Base-by-base conservation (phyloP, 257 asterid species). In the Anisodus acutangulus region DNA sequence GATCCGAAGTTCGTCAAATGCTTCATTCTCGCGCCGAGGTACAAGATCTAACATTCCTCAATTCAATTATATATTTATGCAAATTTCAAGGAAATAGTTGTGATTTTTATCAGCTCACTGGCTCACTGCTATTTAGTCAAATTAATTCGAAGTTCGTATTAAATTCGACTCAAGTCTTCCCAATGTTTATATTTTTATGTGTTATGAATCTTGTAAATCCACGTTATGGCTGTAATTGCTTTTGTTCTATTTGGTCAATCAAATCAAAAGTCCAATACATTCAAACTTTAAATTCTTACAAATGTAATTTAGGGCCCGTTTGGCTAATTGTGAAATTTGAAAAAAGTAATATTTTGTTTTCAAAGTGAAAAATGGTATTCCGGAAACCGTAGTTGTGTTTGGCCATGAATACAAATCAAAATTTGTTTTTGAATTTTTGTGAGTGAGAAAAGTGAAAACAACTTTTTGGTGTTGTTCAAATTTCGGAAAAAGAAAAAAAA, bases 11-110 rank as follows among this genome's bases (percentile, higher is more conserved):
- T 88, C 94, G 93, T 82, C 95, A 93, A 87, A 94, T 93, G 98
- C 98, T 97, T 84, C 98, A 95, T 85, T 87, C 97, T 87, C 97
- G 97, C 57, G 98, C 98, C 74, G 97, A 97, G 99, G 99, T 94
- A 67, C 45, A 41, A 3, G 43, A 58, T 78, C 59, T 69, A n/a
- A 69, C 19, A 69, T 69, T 69, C 16, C 2, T 41, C 4, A 69
- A 69, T 39, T 37, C 16, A 8, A 37, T 68, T 13, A 66, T 31
- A 31, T 31, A 31, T 31, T 31, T 31, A 31, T 49, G 41, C 19
- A 47, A 11, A 74, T 5, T 74, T 49, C 39, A 74, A 26, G 6
- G 39, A 49, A 74, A 49, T 49, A 49, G n/a, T 41, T 69, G 13
- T 41, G 54, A 41, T 41, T 69, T 60, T 69, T 41, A 69, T 49